Base-by-base conservation (phyloP, 2,329 filamentous ascomycete species). In the Ilyonectria sp. region DNA sequence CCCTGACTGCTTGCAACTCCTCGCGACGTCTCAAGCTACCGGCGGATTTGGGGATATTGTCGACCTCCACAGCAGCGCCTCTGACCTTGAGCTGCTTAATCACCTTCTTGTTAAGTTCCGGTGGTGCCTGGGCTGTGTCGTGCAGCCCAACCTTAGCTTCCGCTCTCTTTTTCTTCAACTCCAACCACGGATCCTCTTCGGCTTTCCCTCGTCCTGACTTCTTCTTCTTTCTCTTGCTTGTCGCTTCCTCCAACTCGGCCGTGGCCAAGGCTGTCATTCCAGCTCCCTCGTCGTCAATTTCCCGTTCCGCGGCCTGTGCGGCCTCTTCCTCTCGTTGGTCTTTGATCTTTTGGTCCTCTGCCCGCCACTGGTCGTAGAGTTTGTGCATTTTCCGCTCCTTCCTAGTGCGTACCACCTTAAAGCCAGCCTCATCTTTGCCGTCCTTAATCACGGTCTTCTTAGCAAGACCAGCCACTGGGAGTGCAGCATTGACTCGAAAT, bases 371-470 rank as follows among this genome's bases (percentile, higher is more conserved):
- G 50, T 92, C 91, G 78, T 95, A 94, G 71, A 94, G 86, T 76
- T 93, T 93, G 74, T 91, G 90, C 85, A 98, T 91, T 71, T 92
- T 91, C 78, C 90, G 92, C 82, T 98, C 95, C 76, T 95, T 96
- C 79, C 91, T 92, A 6, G 95, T 98, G 58, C 89, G 86, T 69
- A 89, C 87, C 19, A 91, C 87, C 77, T 94, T 92, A 9, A 92
- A 76, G 0, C 92, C 90, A 37, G 88, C 81, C 7, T 90, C 87
- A 67, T 92, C 91, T 71, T 89, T 91, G 59, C 89, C 90, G 46
- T 86, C 83, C 71, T 86, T 90, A 9, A 86, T 81, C 17, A 74
- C 73, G 0, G 86, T 87, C 75, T 91, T 92, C 70, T 86, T 90
- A 63, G 89, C 85, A 9, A 98, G 85, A 0, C 91, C 91, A 8